These are phyloP conservation scores for Lyophyllum decastes DNA, from an alignment of 768 basidiomycete species.

Conservation along the genomic window DNA sequence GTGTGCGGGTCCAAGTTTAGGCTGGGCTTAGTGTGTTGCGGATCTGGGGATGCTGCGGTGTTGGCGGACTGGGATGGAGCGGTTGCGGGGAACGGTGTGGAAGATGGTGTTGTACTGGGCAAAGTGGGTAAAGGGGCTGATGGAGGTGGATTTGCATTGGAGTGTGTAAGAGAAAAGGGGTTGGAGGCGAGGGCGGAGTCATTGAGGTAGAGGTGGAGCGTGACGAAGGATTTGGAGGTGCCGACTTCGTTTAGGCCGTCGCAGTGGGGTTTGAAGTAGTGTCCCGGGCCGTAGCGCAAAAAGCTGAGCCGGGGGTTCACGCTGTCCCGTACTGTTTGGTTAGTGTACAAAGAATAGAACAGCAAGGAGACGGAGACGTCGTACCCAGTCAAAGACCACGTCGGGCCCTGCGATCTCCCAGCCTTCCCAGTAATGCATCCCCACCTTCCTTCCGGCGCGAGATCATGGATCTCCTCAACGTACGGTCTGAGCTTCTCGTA, in stretches of 20 bases:
- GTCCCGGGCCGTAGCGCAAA: constrained; percentile 42
- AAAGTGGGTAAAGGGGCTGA: background rate
- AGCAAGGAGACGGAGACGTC: no score
- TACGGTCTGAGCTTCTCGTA: constrained; percentile 38
- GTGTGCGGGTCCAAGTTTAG: no score
- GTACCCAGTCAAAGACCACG: constrained; percentile 39
- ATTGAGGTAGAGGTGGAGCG: constrained; percentile 44
- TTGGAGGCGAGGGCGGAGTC: constrained; percentile 21
- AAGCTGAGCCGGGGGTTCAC: constrained; percentile 42
- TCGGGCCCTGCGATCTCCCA: constrained; percentile 23
- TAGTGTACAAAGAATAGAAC: no score
- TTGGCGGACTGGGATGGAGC: background rate
- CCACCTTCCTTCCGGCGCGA: constrained; percentile 34
- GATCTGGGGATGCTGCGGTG: no score
- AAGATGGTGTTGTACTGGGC: background rate
- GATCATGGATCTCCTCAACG: constrained; percentile 36
- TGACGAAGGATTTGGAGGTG: constrained; percentile 41
- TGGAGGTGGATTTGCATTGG: background rate
- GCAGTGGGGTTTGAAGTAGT: constrained; percentile 42
- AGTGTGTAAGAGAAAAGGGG: background rate
- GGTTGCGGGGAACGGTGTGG: background rate
- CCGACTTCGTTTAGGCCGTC: constrained; percentile 35
- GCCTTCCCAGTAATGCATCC: constrained; percentile 27
- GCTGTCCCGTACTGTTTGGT: constrained; percentile 18
- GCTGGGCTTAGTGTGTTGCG: no score